Conservation (phyloP, 2,329 filamentous ascomycete species). For the Trichoderma sp. region DNA sequence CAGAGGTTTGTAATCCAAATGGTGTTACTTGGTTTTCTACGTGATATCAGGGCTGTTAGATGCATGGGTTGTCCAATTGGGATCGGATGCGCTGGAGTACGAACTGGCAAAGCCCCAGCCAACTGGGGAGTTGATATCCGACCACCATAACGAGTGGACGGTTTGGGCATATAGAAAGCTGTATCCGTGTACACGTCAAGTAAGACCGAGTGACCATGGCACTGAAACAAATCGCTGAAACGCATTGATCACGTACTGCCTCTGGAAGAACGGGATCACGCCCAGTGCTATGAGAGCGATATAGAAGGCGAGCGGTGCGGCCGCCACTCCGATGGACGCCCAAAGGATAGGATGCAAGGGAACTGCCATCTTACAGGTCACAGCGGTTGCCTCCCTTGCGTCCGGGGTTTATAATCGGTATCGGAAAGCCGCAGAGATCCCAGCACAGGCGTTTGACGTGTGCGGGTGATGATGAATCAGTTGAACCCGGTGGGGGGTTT, state of each 20-base stretch:
- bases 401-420: neutral
- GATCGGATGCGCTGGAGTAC: constrained; percentile 10
- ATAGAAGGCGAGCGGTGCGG: constrained; percentile 44
- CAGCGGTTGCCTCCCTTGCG: neutral
- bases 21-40: constrained; percentile 83
- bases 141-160: constrained; percentile 68
- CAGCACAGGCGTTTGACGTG: neutral
- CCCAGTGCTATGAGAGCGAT: constrained; percentile 62
- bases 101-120: constrained; percentile 81
- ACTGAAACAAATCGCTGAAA: neutral
- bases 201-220: constrained; percentile 18
- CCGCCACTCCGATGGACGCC: constrained; percentile 12
- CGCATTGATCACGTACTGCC: constrained; percentile 59
- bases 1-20: constrained; percentile 71
- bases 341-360: constrained; percentile 32
- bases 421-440: neutral
- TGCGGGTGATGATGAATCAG: neutral
- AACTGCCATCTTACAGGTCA: constrained; percentile 28
- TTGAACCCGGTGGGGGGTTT: neutral
- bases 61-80: neutral
- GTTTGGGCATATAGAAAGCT: constrained; percentile 84
- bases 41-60: neutral
- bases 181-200: neutral
- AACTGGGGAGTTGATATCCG: constrained; percentile 73
- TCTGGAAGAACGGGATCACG: constrained; percentile 69